Conservation (phyloP, 1,284 basidiomycete genomes). For the Trichosporon sp. region DNA sequence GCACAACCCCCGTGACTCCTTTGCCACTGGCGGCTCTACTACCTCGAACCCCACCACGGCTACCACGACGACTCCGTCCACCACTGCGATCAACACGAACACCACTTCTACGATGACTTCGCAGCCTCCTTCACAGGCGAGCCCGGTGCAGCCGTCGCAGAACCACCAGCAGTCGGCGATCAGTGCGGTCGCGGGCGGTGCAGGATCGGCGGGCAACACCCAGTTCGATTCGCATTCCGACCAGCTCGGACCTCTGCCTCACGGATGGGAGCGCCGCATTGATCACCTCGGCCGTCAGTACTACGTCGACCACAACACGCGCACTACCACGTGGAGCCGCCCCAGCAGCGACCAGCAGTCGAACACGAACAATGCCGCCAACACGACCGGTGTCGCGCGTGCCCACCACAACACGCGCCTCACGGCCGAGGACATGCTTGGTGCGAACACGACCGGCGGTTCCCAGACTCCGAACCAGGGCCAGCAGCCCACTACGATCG, state of each 20-base stretch:
- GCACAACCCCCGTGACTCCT: constrained; percentile 21
- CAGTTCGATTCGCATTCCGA: constrained; percentile 79
- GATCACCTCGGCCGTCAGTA: constrained; percentile 85
- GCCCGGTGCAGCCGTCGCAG: not conserved
- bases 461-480: constrained; percentile 23
- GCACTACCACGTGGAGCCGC: constrained; percentile 90
- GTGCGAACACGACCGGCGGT: constrained; percentile 48
- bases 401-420: constrained; percentile 72
- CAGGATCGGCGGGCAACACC: constrained; percentile 26
- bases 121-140: constrained; percentile 30
- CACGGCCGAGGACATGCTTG: constrained; percentile 73
- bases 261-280: constrained; percentile 88
- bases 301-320: constrained; percentile 89
- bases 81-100: constrained; percentile 28
- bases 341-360: constrained; percentile 52
- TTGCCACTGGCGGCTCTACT: not conserved
- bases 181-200: constrained; percentile 4
- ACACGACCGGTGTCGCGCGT: constrained; percentile 61
- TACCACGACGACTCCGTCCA: constrained; percentile 24
- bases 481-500: not conserved
- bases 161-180: not conserved
- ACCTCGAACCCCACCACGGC: constrained; percentile 44
- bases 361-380: constrained; percentile 52
- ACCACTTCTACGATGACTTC: constrained; percentile 39
- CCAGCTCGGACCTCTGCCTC: constrained; percentile 72